Evolutionary conservation across 1,284 basidiomycete genomes (phyloP).

Genomic region (Hemileia vastatrix): DNA sequence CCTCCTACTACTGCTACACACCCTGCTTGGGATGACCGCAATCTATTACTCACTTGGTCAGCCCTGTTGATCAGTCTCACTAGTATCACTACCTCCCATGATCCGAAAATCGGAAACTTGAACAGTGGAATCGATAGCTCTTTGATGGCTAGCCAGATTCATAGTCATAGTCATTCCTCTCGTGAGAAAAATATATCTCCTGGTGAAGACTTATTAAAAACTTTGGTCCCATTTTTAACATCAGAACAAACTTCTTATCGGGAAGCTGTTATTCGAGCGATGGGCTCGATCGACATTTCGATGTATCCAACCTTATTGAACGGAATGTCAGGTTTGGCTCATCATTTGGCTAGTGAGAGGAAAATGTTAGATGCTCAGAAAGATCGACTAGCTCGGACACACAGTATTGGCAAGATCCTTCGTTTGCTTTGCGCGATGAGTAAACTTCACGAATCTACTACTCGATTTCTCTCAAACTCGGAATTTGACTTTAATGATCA

Average conservation of each 20-base stretch:
- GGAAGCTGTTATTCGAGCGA: conserved; percentile 14
- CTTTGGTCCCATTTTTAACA: conserved; percentile 21
- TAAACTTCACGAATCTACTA: conserved; percentile 21
- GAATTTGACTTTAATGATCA: conserved; percentile 7
- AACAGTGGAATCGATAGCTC: conserved; percentile 14
- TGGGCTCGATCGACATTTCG: conserved; percentile 22
- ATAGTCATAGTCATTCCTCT: neutral
- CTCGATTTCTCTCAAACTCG: conserved; percentile 11
- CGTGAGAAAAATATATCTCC: conserved; percentile 19
- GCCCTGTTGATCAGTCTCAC: conserved; percentile 18
- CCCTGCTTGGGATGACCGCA: conserved; percentile 21
- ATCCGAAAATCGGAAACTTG: conserved; percentile 13
- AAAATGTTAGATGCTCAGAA: conserved; percentile 24
- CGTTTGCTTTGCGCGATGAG: conserved; percentile 19
- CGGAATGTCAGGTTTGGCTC: conserved; percentile 21
- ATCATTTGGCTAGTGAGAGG: conserved; percentile 22
- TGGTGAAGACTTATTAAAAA: conserved; percentile 20
- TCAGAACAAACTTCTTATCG: conserved; percentile 17
- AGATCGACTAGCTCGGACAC: conserved; percentile 15
- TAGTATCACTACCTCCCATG: conserved; percentile 20
- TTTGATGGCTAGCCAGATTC: conserved; percentile 7
- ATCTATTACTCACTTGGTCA: conserved; percentile 21
- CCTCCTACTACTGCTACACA: conserved; percentile 11
- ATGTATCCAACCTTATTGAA: conserved; percentile 19
- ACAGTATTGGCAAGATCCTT: conserved; percentile 14